Evolutionary conservation across 2,329 filamentous ascomycete species (phyloP).

Genomic region (Fusarium lateritium): DNA sequence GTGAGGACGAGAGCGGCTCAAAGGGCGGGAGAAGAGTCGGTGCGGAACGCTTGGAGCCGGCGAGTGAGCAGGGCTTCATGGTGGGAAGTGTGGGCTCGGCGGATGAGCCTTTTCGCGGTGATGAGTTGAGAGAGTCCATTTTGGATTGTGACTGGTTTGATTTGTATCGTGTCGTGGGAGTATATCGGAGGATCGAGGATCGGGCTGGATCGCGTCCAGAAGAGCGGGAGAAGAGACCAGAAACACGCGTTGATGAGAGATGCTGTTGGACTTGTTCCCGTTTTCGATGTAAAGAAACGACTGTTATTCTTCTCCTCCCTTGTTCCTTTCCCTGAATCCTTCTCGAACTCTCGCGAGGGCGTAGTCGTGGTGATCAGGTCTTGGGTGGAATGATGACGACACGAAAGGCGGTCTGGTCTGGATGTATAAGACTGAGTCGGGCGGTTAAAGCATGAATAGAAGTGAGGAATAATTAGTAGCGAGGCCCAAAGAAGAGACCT

Average conservation of each 20-base stretch:
- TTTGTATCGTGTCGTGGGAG: constrained; percentile 8
- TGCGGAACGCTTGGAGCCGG: constrained; percentile 72
- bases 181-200: constrained; percentile 18
- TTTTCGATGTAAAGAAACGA: background rate
- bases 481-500: constrained; percentile 31
- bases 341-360: background rate
- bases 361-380: constrained; percentile 15
- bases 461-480: background rate
- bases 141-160: constrained; percentile 3
- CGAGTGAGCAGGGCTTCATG: constrained; percentile 47
- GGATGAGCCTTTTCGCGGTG: constrained; percentile 51
- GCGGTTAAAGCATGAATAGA: constrained; percentile 5
- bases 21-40: constrained; percentile 83
- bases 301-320: constrained; percentile 1
- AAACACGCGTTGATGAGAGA: constrained; percentile 20
- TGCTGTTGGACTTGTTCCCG: constrained; percentile 1
- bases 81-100: constrained; percentile 55
- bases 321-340: background rate
- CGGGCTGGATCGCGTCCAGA: constrained; percentile 35
- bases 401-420: constrained; percentile 38
- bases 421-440: constrained; percentile 10
- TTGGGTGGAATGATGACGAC: constrained; percentile 18
- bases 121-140: constrained; percentile 58
- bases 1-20: constrained; percentile 84
- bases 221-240: constrained; percentile 10